A percentile compares a stretch with the other conserved stretches of the same genome.
Evolutionary conservation across 495 filamentous ascomycete genomes (phyloP).

Genomic region (Neurospora sp.): DNA sequence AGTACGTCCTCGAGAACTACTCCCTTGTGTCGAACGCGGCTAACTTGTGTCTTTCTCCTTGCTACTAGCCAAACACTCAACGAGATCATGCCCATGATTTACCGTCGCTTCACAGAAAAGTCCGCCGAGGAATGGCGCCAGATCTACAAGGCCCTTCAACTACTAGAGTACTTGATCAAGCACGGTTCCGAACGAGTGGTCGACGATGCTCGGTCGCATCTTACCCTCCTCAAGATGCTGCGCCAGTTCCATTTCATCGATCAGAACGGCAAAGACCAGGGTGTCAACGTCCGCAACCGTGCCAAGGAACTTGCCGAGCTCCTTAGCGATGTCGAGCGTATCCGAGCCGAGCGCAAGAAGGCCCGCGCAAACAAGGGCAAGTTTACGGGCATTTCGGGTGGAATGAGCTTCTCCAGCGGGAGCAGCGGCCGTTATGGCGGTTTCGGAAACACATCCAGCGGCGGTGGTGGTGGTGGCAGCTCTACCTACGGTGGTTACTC

Average conservation of each 20-base stretch:
- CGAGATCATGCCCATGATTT: slow-evolving; percentile 99
- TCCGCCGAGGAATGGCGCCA: slow-evolving; percentile 97
- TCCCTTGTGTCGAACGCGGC: not conserved
- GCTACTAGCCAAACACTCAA: slow-evolving; percentile 76
- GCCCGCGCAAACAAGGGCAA: slow-evolving; percentile 81
- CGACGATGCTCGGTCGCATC: slow-evolving; percentile 90
- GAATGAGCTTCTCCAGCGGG: slow-evolving; percentile 44
- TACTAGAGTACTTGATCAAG: slow-evolving; percentile 96
- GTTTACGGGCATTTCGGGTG: slow-evolving; percentile 85
- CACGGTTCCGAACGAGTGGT: slow-evolving; percentile 97
- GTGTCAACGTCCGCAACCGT: slow-evolving; percentile 92
- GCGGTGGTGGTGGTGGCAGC: slow-evolving; percentile 51
- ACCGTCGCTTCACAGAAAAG: slow-evolving; percentile 98
- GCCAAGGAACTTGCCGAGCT: slow-evolving; percentile 93
- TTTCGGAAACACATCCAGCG: slow-evolving; percentile 57
- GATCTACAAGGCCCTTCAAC: slow-evolving; percentile 95
- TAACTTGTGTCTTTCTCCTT: not conserved
- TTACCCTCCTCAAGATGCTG: slow-evolving; percentile 94
- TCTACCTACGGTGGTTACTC: slow-evolving; percentile 72
- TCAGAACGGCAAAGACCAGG: slow-evolving; percentile 93
- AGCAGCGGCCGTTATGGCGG: slow-evolving; percentile 66
- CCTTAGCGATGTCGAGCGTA: slow-evolving; percentile 84
- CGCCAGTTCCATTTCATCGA: slow-evolving; percentile 98
- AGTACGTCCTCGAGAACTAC: slow-evolving; percentile 49
- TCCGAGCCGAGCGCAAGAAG: slow-evolving; percentile 91